A percentile compares a stretch with the other conserved stretches of the same genome.
Conservation (phyloP, 2,329 filamentous ascomycete species). For the Epichloe glyceriae region DNA sequence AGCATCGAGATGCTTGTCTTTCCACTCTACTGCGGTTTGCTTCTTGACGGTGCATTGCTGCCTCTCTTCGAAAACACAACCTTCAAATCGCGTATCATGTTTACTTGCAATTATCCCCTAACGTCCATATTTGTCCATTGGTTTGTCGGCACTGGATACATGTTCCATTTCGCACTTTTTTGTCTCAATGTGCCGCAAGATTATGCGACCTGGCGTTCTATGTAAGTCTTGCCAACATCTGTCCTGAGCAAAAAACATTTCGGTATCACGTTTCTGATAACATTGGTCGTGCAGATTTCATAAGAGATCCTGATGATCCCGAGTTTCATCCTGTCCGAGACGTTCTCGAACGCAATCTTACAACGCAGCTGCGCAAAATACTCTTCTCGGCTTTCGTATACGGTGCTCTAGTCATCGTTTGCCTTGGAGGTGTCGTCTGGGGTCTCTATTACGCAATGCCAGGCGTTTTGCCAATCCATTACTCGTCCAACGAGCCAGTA, state of each 20-base stretch:
- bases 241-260: background rate
- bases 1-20: constrained; percentile 98
- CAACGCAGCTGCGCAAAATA: constrained; percentile 90
- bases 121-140: constrained; percentile 95
- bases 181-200: constrained; percentile 97
- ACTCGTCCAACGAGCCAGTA: constrained; percentile 83
- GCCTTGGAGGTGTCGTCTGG: constrained; percentile 93
- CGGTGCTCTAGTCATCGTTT: constrained; percentile 81
- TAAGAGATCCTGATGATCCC: constrained; percentile 92
- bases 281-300: constrained; percentile 54
- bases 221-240: constrained; percentile 43
- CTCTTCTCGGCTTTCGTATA: constrained; percentile 93
- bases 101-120: constrained; percentile 65
- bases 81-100: constrained; percentile 62
- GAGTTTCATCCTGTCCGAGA: constrained; percentile 97
- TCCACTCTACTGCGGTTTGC: constrained; percentile 83
- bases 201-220: constrained; percentile 86
- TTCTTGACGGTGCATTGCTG: constrained; percentile 78
- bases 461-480: constrained; percentile 76
- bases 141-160: constrained; percentile 98
- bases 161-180: constrained; percentile 98
- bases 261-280: background rate
- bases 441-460: constrained; percentile 56
- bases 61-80: constrained; percentile 79
- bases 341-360: constrained; percentile 83